Evolutionary conservation across 73 alveolate genomes (phyloP).

Genomic region (Paramecium primaurelia): DNA sequence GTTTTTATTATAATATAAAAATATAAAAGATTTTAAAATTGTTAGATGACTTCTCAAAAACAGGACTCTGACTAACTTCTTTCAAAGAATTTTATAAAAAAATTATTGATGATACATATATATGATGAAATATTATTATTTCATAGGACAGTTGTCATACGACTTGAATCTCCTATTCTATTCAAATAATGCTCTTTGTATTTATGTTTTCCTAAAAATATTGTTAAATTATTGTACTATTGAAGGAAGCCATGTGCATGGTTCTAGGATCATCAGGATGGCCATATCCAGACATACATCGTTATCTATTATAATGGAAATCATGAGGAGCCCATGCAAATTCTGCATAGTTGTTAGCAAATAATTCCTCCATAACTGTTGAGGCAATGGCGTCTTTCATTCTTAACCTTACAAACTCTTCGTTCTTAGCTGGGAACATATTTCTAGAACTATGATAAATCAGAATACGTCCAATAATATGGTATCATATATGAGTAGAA

Average conservation of each 20-base stretch:
- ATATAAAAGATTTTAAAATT: neutral
- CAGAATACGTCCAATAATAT: slow-evolving; percentile 55
- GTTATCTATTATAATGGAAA: slow-evolving; percentile 51
- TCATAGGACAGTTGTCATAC: slow-evolving; percentile 51
- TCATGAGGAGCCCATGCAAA: slow-evolving; percentile 63
- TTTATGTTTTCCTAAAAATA: slow-evolving; percentile 41
- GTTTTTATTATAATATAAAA: neutral
- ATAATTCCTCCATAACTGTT: slow-evolving; percentile 53
- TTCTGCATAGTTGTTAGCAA: slow-evolving; percentile 52
- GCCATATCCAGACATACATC: slow-evolving; percentile 57
- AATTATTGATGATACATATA: neutral
- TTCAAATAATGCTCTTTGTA: slow-evolving; percentile 57
- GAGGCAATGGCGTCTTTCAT: slow-evolving; percentile 60
- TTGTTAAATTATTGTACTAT: neutral
- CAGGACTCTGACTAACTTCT: neutral
- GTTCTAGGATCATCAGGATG: slow-evolving; percentile 65
- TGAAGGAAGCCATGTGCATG: slow-evolving; percentile 53
- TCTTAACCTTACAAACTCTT: slow-evolving; percentile 54
- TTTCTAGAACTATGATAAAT: neutral
- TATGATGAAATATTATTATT: neutral
- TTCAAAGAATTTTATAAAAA: neutral
- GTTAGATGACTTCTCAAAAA: neutral
- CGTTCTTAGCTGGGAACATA: slow-evolving; percentile 55
- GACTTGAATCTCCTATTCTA: slow-evolving; percentile 57
- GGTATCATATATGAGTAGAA: slow-evolving; percentile 53